phyloP scores from a whole-genome alignment of 768 basidiomycete genomes.

The Tephrocybe rancida region DNA sequence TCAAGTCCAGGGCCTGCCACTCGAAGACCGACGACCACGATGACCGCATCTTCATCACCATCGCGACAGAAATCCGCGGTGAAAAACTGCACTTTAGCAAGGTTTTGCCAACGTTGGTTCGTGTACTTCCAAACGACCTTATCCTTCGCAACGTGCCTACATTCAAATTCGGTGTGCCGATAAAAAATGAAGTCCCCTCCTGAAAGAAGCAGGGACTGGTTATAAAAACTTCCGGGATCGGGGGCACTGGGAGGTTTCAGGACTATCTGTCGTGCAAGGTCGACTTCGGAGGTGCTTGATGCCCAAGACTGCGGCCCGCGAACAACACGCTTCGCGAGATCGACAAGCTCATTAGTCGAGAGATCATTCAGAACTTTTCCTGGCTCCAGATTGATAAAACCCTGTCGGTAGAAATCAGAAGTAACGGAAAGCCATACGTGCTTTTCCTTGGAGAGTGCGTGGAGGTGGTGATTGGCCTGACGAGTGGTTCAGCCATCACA shows the following conservation, averaged over 20 bases:
- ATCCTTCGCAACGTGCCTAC: background rate
- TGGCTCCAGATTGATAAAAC: slow-evolving; percentile 3
- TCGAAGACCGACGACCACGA: background rate
- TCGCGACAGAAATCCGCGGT: background rate
- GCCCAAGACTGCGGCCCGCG: background rate
- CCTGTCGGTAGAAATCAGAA: slow-evolving; percentile 3
- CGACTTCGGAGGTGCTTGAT: background rate
- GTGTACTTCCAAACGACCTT: background rate
- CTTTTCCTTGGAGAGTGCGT: slow-evolving; percentile 49
- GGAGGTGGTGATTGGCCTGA: slow-evolving; percentile 10
- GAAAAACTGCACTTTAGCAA: background rate
- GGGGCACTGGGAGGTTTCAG: background rate
- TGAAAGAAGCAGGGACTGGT: background rate
- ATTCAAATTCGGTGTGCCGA: background rate
- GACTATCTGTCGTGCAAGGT: background rate
- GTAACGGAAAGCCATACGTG: slow-evolving; percentile 5
- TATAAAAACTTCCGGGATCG: too few relatives aligned
- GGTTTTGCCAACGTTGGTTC: background rate
- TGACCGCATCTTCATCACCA: too few relatives aligned
- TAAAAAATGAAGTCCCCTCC: background rate
- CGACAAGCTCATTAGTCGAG: background rate
- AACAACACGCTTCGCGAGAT: slow-evolving; percentile 5
- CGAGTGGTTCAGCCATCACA: background rate
- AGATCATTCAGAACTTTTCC: background rate
- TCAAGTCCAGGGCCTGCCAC: too few relatives aligned